Evolutionary conservation across 2,329 filamentous ascomycete species (phyloP).

Genomic region (Aspergillus clavatus): DNA sequence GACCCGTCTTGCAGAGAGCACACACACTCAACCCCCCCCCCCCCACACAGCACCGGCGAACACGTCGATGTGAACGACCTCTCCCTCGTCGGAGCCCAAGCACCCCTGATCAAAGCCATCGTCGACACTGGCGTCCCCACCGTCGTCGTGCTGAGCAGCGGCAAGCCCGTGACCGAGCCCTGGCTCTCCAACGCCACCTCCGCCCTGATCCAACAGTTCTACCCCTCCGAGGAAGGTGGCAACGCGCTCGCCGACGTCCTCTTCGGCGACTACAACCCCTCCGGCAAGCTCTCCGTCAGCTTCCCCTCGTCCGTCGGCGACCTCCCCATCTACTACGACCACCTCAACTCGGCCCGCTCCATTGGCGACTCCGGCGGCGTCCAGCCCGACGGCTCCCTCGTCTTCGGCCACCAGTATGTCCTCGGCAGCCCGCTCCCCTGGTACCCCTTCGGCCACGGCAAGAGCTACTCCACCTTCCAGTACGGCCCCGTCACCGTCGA

Average conservation of each 20-base stretch:
- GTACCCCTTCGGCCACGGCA: slow-evolving; percentile 64
- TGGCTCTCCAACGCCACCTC: slow-evolving; percentile 64
- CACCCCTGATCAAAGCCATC: slow-evolving; percentile 61
- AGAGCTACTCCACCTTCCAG: slow-evolving; percentile 60
- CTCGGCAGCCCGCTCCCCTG: slow-evolving; percentile 55
- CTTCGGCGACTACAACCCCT: slow-evolving; percentile 61
- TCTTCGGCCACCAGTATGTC: slow-evolving; percentile 63
- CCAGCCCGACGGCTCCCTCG: slow-evolving; percentile 55
- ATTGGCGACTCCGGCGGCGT: slow-evolving; percentile 51
- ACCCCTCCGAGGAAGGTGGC: slow-evolving; percentile 65
- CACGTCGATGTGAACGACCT: slow-evolving; percentile 63
- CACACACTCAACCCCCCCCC: too few relatives aligned
- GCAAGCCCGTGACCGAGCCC: slow-evolving; percentile 67
- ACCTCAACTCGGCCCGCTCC: slow-evolving; percentile 61
- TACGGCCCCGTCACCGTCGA: slow-evolving; percentile 40
- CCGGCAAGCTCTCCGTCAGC: slow-evolving; percentile 61
- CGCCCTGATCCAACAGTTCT: slow-evolving; percentile 69
- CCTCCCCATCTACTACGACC: slow-evolving; percentile 67
- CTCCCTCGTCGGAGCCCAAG: slow-evolving; percentile 66
- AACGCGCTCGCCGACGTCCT: slow-evolving; percentile 62
- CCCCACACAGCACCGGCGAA: slow-evolving; percentile 54
- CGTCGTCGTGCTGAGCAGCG: slow-evolving; percentile 62
- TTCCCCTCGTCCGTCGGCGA: slow-evolving; percentile 65
- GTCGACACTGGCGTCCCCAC: slow-evolving; percentile 64
- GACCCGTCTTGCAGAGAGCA: background rate